Percentiles rank a stretch among this genome's conserved stretches.
phyloP scores from a whole-genome alignment of 1,139 yeast genomes.

The Kodamaea alishanica region DNA sequence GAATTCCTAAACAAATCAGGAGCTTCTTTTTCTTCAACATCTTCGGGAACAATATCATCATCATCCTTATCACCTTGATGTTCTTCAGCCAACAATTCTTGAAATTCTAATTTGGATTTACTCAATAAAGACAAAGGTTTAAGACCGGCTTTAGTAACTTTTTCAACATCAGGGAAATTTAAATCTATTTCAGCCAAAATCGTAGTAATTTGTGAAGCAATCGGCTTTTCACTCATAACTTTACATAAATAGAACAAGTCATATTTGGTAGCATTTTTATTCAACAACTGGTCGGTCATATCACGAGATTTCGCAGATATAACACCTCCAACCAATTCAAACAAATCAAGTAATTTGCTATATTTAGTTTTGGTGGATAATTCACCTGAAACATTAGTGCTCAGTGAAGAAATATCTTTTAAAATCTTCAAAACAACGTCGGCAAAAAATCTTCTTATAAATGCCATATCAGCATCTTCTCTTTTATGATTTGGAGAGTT shows the following conservation, averaged over 20 bases:
- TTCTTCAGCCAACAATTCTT: constrained; percentile 52
- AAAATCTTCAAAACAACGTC: constrained; percentile 66
- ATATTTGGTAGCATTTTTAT: constrained; percentile 45
- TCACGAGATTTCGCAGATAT: constrained; percentile 43
- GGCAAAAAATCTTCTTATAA: constrained; percentile 68
- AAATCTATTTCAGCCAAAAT: constrained; percentile 64
- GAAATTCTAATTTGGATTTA: constrained; percentile 55
- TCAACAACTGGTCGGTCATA: constrained; percentile 41
- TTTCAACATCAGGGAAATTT: constrained; percentile 63
- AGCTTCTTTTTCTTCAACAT: constrained; percentile 66
- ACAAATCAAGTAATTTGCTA: constrained; percentile 54
- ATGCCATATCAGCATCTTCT: constrained; percentile 65
- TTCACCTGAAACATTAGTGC: too few species aligned
- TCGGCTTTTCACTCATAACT: constrained; percentile 62
- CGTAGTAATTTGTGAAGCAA: constrained; percentile 55
- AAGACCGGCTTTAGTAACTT: constrained; percentile 54
- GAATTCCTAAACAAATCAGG: constrained; percentile 85
- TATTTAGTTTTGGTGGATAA: constrained; percentile 34
- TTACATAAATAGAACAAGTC: constrained; percentile 63
- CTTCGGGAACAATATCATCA: constrained; percentile 52
- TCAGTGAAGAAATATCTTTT: constrained; percentile 40
- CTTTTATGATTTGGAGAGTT: constrained; percentile 45
- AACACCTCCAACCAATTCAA: constrained; percentile 48
- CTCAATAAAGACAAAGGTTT: constrained; percentile 64
- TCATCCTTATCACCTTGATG: constrained; percentile 45